Evolutionary conservation across 106 monocot genomes (phyloP), one percentile per base, ranked within the genome.

Genomic region (Platanthera zijinensis): DNA sequence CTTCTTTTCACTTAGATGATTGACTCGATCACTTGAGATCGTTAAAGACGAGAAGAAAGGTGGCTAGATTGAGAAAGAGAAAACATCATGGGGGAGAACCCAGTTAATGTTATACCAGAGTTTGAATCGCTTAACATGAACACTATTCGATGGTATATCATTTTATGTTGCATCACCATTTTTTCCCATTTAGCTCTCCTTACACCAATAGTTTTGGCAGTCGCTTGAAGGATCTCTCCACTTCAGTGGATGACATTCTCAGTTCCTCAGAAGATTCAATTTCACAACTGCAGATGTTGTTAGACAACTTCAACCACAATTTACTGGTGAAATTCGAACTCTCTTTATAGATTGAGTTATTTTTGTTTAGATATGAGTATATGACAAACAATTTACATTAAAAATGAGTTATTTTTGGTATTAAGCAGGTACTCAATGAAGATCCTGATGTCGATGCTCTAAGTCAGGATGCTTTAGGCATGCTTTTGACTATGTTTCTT

Each of bases 31-130:
- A 39, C 32, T 64, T 64, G 25, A 66, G 32, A 32, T 25, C 28
- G 32, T 10, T 61, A 30, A 19, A 66, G 32, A 30, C 66, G 66
- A 30, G 66, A 32, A 25, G 9, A 32, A 11, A 13, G 28, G 3
- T 8, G 25, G 2, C 66, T 32, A 5, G 59, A 66, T 8, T 11
- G 10, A 32, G 64, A 17, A 3, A 10, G 11, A 32, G 66, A 66
- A 22, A 10, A 30, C 5, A 32, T 19, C 0, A 86, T 83, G 86
- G 80, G 80, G 39, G 85, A 80, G 77, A 83, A 72, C 86, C 80
- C 77, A 76, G 68, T 48, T 10, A n/a, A 25, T 49, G 77, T 66
- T 62, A 66, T 46, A 17, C 32, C 17, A 4, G 51, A 73, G 8
- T 28, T 74, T 9, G 74, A 50, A 22, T 12, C 39, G 10, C 13